phyloP scores from a whole-genome alignment of 169 alveolate genomes.

The Plasmodium chabaudi region DNA sequence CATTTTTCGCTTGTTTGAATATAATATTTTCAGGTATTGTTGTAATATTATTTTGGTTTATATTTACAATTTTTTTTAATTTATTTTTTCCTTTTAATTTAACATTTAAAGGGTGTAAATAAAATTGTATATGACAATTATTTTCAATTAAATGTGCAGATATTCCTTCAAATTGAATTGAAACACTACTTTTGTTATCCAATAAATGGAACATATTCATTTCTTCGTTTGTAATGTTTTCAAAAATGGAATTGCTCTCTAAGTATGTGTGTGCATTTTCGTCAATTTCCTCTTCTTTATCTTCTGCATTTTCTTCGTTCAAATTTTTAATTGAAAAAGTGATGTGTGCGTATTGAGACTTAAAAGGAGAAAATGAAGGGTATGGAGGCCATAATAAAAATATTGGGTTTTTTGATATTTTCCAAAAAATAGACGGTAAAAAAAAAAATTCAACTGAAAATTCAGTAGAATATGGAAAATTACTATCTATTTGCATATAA shows the following conservation, averaged over 20 bases:
- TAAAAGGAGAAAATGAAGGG: slow-evolving; percentile 75
- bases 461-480: slow-evolving; percentile 62
- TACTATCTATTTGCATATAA: slow-evolving; percentile 60
- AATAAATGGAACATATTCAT: slow-evolving; percentile 21
- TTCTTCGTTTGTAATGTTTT: slow-evolving; percentile 48
- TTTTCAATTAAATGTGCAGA: slow-evolving; percentile 67
- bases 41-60: slow-evolving; percentile 18
- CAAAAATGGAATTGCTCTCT: background rate
- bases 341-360: slow-evolving; percentile 72
- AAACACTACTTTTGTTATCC: slow-evolving; percentile 31
- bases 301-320: background rate
- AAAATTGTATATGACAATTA: slow-evolving; percentile 30
- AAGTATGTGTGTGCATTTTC: background rate
- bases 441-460: slow-evolving; percentile 44
- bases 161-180: slow-evolving; percentile 59
- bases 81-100: slow-evolving; percentile 3
- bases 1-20: slow-evolving; percentile 68
- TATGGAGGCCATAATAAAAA: slow-evolving; percentile 74
- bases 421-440: slow-evolving; percentile 71
- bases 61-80: background rate
- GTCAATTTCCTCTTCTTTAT: background rate
- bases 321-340: slow-evolving; percentile 6
- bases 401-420: slow-evolving; percentile 59
- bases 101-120: slow-evolving; percentile 43
- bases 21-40: slow-evolving; percentile 34